Conservation (phyloP, 2,329 filamentous ascomycete genomes). For the Xylaria sp. region DNA sequence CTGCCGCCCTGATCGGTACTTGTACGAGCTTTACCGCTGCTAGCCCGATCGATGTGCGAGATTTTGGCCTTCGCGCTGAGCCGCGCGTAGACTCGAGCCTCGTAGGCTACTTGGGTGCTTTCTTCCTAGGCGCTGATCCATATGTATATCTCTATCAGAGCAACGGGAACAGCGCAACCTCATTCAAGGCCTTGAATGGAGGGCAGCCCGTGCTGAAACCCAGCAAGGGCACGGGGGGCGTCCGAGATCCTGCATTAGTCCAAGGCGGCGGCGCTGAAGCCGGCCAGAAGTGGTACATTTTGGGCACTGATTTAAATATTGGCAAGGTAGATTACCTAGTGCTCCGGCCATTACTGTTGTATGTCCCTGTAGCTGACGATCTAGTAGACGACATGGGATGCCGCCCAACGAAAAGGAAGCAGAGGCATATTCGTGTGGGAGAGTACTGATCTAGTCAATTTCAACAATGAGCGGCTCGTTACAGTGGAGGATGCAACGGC, state of each 20-base stretch:
- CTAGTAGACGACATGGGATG: constrained; percentile 62
- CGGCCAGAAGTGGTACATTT: constrained; percentile 65
- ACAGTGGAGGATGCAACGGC: constrained; percentile 63
- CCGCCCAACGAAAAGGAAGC: constrained; percentile 62
- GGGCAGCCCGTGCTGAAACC: constrained; percentile 61
- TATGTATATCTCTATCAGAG: constrained; percentile 66
- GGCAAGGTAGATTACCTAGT: constrained; percentile 50
- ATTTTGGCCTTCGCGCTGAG: constrained; percentile 40
- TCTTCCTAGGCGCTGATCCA: constrained; percentile 65
- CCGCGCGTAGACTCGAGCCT: constrained; percentile 54
- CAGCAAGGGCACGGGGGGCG: constrained; percentile 62
- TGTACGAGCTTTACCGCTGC: constrained; percentile 31
- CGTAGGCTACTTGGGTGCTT: constrained; percentile 64
- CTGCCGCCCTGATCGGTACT: constrained; percentile 29
- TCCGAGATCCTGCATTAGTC: constrained; percentile 64
- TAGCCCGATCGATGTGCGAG: constrained; percentile 42
- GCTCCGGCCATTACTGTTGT: not conserved
- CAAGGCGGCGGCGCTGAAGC: constrained; percentile 58
- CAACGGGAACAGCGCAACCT: constrained; percentile 62
- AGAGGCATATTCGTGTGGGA: constrained; percentile 67
- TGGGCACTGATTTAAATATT: constrained; percentile 66
- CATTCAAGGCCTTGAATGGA: constrained; percentile 61
- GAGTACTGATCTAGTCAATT: constrained; percentile 62
- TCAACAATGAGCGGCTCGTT: constrained; percentile 60
- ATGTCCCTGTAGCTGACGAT: constrained; percentile 17